Base-by-base conservation (phyloP, 2,329 filamentous ascomycete genomes). In the Penicillium polonicum region DNA sequence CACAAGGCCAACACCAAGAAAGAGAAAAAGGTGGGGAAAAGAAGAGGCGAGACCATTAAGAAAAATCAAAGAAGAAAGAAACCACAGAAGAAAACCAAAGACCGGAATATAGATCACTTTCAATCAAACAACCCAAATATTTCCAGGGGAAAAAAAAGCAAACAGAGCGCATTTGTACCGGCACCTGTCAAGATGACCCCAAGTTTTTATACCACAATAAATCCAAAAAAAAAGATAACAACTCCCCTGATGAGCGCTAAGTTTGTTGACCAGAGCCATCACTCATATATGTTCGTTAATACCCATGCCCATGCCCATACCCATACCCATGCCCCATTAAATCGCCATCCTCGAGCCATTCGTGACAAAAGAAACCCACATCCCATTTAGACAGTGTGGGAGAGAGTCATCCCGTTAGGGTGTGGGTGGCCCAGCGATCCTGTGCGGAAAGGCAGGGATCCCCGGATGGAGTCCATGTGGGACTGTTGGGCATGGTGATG, bases 381-480 rank as follows among this genome's bases (percentile, higher is more conserved):
- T 64, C 55, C 50, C 52, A 33, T 48, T 53, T 62, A 67, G 42
- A 55, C 64, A 29, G 48, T 23, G 52, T 67, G 65, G 46, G 63
- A 57, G 49, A 65, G 51, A 50, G 64, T 54, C 44, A 65, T 21
- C n/a, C 63, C 66, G n/a, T 70, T 64, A 4, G 67, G 67, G 51
- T 70, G 65, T 7, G 68, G 68, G 53, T 72, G 72, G 17, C 67
- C 68, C 29, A 74, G 50, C 2, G 68, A 74, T 25, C 70, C 71
- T 15, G 66, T 70, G 36, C 70, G 72, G 57, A 73, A 74, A 15
- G 71, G 62, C 31, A 66, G 48, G 17, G 60, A 56, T 33, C 65
- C 61, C 49, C 65, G 48, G 29, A 65, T 53, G 0, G 61, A 49
- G 10, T 68, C 69, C 50, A 46, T 36, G 17, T 52, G 50, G 17